Base-by-base conservation (phyloP, 2,329 filamentous ascomycete genomes). In the Cladorrhinum sp. region DNA sequence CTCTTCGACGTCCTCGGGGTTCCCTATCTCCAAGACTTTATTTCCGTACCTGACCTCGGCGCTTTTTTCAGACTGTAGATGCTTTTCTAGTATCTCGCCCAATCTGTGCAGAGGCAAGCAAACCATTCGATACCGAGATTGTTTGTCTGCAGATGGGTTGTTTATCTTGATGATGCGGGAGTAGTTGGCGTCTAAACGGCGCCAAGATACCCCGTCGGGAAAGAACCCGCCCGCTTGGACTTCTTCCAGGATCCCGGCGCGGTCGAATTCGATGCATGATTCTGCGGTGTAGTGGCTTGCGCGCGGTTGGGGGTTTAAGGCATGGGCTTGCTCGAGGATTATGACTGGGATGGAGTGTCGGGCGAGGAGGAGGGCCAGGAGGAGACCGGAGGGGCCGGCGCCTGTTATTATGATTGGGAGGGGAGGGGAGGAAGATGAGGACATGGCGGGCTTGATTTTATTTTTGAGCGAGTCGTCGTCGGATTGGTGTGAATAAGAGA, bases 351-450 rank as follows among this genome's bases (percentile, higher is more conserved):
- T 69, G 24, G 65, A 58, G 20, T 62, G 58, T 48, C 66, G 64
- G 10, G 65, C 57, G 52, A 68, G 65, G 41, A 68, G 58, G 9
- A 68, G 74, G 13, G 75, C 77, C n/a, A 79, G 75, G 7, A 81
- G 72, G 1, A 82, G 74, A 18, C 80, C 79, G 0, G 79, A 77
- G 1, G 80, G 80, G 18, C 80, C 80, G 16, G 79, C 79, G 55
- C 80, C 80, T 9, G 81, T 77, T 52, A 45, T 45, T 12, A 45
- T 3, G 16, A 45, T 22, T 45, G 41, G 41, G 41, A 45, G 41
- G 41, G 41, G 41, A 4, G 6, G 7, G 29, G 29, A 32, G 29
- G 29, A 32, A 32, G 29, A 32, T 6, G 41, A 22, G 8, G 41
- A 22, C n/a, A 18, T 18, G 16, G 41, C 29, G 29, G 29, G 29